phyloP scores from a whole-genome alignment of 2,329 filamentous ascomycete genomes.

The Phaeosphaeria sp. region DNA sequence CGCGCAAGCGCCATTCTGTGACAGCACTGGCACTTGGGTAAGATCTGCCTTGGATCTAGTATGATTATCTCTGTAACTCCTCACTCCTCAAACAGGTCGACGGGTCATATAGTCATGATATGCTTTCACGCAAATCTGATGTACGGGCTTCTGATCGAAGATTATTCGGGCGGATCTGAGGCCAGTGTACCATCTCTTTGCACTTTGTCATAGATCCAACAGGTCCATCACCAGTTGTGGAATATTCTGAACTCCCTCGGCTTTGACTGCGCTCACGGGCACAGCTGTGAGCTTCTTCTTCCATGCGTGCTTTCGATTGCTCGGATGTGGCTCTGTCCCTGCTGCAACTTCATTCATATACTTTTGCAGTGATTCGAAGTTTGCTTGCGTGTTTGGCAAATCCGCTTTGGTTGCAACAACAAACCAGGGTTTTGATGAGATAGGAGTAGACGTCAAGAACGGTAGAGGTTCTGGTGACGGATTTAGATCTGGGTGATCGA shows the following conservation, averaged over 20 bases:
- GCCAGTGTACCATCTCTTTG: background rate
- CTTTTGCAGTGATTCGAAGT: slow-evolving; percentile 71
- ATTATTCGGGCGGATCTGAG: background rate
- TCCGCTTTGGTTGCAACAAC: slow-evolving; percentile 95
- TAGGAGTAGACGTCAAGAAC: slow-evolving; percentile 66
- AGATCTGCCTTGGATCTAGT: no score
- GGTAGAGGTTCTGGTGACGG: slow-evolving; percentile 48
- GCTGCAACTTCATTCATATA: slow-evolving; percentile 74
- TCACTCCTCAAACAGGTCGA: no score
- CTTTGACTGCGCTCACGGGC: slow-evolving; percentile 88
- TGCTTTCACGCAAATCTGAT: background rate
- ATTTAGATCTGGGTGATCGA: slow-evolving; percentile 33
- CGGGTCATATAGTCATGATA: no score
- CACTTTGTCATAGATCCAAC: slow-evolving; percentile 51
- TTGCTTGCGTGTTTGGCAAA: slow-evolving; percentile 76
- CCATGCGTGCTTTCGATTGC: slow-evolving; percentile 69
- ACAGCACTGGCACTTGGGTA: no score
- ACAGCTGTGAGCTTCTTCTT: slow-evolving; percentile 67
- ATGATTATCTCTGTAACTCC: no score
- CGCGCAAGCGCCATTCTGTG: no score
- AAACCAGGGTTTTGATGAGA: slow-evolving; percentile 96
- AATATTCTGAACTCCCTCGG: slow-evolving; percentile 79
- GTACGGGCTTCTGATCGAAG: background rate
- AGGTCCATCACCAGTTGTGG: slow-evolving; percentile 75
- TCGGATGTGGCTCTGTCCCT: slow-evolving; percentile 74